These are phyloP conservation scores for Zostera marina DNA, from an alignment of 116 monocot species.

Conservation along the genomic window DNA sequence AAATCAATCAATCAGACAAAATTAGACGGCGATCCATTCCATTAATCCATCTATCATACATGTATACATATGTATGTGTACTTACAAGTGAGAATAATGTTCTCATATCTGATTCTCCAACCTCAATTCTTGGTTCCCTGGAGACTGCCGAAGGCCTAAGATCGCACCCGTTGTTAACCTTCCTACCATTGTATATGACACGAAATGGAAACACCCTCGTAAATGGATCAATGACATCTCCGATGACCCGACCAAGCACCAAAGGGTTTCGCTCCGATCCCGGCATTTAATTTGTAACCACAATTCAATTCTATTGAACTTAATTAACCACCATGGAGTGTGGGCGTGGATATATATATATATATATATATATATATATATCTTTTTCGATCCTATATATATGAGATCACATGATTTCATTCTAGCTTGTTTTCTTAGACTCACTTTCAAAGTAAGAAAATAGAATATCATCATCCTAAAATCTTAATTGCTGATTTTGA, in stretches of 20 bases:
- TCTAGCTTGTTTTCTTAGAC: too few species aligned
- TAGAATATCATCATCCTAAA: too few species aligned
- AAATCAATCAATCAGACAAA: not conserved
- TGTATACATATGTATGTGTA: not conserved
- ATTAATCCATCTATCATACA: too few species aligned
- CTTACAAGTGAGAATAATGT: constrained; percentile 37
- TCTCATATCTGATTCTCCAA: constrained; percentile 28
- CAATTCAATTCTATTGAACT: too few species aligned
- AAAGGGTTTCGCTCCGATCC: constrained; percentile 8
- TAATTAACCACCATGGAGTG: too few species aligned
- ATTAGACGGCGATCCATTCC: constrained; percentile 10
- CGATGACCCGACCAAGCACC: constrained; percentile 17
- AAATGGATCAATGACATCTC: constrained; percentile 34
- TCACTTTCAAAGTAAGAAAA: too few species aligned
- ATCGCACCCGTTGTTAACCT: constrained; percentile 21
- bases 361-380: too few species aligned
- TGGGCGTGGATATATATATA: too few species aligned
- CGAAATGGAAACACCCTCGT: constrained; percentile 10
- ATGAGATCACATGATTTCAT: too few species aligned
- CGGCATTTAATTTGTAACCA: too few species aligned
- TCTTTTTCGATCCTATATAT: too few species aligned
- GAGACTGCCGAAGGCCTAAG: constrained; percentile 17
- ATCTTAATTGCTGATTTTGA: too few species aligned
- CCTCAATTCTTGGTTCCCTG: constrained; percentile 19
- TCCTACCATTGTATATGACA: constrained; percentile 12